phyloP scores from a whole-genome alignment of 2,329 filamentous ascomycete genomes.

The Geosmithia morbida region DNA sequence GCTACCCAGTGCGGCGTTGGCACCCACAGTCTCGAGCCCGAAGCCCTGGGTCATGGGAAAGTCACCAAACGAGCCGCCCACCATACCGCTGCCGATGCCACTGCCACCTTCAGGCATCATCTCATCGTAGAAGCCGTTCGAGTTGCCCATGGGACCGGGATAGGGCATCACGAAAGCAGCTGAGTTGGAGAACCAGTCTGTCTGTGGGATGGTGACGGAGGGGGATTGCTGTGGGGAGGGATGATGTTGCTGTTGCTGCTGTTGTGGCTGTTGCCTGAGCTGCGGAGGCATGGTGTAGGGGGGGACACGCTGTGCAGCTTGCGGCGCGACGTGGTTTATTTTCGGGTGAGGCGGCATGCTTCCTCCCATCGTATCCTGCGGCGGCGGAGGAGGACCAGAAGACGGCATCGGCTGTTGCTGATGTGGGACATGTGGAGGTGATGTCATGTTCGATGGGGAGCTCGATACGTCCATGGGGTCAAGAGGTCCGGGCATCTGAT shows the following conservation, averaged over 20 bases:
- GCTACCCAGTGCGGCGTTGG: neutral
- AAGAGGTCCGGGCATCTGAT: constrained; percentile 24
- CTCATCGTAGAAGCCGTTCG: constrained; percentile 21
- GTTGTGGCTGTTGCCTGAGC: constrained; percentile 12
- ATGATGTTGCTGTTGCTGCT: constrained; percentile 8
- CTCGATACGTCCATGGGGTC: constrained; percentile 22
- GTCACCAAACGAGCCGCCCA: constrained; percentile 10
- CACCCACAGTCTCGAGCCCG: constrained; percentile 12
- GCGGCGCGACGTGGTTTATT: neutral
- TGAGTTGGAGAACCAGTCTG: constrained; percentile 40
- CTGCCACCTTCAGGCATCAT: constrained; percentile 1
- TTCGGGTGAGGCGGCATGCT: neutral
- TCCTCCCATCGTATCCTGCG: neutral
- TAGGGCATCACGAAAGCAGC: constrained; percentile 39
- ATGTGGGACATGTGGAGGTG: constrained; percentile 20
- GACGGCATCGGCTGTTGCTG: constrained; percentile 7
- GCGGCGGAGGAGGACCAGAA: neutral
- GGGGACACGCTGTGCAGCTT: constrained; percentile 2
- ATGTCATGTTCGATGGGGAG: constrained; percentile 13
- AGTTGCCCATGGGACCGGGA: constrained; percentile 23
- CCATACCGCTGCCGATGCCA: neutral
- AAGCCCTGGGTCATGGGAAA: constrained; percentile 12
- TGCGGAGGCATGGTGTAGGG: constrained; percentile 7
- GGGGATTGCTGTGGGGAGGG: constrained; percentile 22
- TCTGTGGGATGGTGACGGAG: constrained; percentile 17